phyloP scores from a whole-genome alignment of 208 protist genomes.

The Leishmania lainsoni region DNA sequence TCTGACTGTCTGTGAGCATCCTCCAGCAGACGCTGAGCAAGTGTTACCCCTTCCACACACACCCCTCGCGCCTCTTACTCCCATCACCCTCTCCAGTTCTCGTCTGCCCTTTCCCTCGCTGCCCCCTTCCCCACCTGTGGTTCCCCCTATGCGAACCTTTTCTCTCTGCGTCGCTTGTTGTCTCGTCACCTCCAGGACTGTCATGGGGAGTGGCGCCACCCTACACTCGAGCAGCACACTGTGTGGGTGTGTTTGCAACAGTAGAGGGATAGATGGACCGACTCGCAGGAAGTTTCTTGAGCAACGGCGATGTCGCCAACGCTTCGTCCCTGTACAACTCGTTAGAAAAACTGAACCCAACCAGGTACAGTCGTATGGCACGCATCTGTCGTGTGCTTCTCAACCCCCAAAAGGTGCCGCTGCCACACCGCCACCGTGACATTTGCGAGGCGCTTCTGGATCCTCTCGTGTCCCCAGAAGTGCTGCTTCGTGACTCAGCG shows the following conservation, averaged over 20 bases:
- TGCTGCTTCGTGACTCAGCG: conserved; percentile 38
- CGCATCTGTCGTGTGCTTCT: conserved; percentile 74
- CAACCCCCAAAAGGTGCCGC: conserved; percentile 63
- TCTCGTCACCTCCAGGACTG: not conserved
- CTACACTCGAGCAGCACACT: not conserved
- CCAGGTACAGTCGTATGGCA: conserved; percentile 71
- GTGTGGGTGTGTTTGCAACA: not conserved
- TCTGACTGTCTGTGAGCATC: not conserved
- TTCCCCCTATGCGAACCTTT: not conserved
- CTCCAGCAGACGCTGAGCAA: not conserved
- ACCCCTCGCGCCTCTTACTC: not conserved
- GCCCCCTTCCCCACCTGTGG: not conserved
- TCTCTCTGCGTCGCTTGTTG: not conserved
- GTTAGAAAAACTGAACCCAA: conserved; percentile 67
- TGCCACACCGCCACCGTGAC: conserved; percentile 76
- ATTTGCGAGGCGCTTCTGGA: conserved; percentile 85
- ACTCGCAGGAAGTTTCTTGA: conserved; percentile 68
- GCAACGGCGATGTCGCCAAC: conserved; percentile 68
- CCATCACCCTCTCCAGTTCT: not conserved
- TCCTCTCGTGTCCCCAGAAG: conserved; percentile 50
- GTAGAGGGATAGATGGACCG: conserved; percentile 54
- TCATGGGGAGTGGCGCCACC: not conserved
- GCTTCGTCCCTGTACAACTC: conserved; percentile 77
- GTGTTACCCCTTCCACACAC: not conserved
- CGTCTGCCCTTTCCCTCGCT: not conserved